Base-by-base conservation (phyloP, 495 filamentous ascomycete species). In the Penicillium crystallinum region DNA sequence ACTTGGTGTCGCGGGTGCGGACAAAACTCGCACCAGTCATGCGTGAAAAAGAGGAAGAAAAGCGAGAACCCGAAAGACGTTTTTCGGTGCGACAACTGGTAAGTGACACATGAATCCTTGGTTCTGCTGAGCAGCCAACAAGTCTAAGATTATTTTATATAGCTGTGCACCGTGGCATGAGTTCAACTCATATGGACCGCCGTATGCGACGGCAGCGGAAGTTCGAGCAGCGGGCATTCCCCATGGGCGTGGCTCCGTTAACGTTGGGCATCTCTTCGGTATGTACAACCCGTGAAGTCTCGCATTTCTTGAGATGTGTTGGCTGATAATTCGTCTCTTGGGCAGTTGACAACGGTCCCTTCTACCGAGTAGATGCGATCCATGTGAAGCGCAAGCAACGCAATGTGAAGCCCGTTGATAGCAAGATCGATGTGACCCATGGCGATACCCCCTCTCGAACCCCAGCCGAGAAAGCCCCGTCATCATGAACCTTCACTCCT, bases 1-100 rank as follows among this genome's bases (percentile, higher is more conserved):
- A 79, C 89, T 2, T 91, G 83, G 74, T 93, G 89, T 63, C 80
- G 80, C 46, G 78, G 80, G 0, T 93, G 89, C 58, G 88, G 87
- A 1, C 88, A 91, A 64, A 91, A 93, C 55, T 75, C 91, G 10
- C 89, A 93, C 64, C 78, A 77, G 54, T 65, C 69, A 3, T 91
- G 88, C 53, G 89, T 91, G 57, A 70, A 85, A 53, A 77, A 81
- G 62, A 91, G 88, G 88, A 80, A 79, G 8, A 63, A 68, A 8
- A 29, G 3, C 82, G 79, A 4, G 81, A 84, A 53, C 64, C 64
- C 0, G 56, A 62, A 22, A 66, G 14, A 10, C 9, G 23, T 22
- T 2, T 81, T 89, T 15, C 80, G 80, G 15, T 91, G 88, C 56
- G 83, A 86, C 14, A 83, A 82, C 59, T 86, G 83, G 76, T 79